Evolutionary conservation across 2,329 filamentous ascomycete species (phyloP), one percentile per base, ranked within the genome.

Genomic region (Colletotrichum horii): DNA sequence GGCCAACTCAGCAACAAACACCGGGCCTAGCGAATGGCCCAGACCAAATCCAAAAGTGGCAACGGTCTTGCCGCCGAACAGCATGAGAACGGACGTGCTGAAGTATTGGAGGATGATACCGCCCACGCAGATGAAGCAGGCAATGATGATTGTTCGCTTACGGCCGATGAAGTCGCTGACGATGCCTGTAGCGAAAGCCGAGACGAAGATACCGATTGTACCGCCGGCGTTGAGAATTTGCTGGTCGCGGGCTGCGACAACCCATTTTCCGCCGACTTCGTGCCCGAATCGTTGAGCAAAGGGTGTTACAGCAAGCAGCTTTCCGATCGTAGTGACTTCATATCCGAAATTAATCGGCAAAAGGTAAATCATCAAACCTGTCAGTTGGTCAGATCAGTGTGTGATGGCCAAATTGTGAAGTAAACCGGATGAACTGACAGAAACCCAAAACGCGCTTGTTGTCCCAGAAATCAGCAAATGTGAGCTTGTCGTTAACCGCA

Each of bases 1-100:
- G 1, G 82, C 81, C 24, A 83, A 67, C 77, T 83, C 82, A 8
- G 82, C 81, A 15, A 83, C 81, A 38, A 80, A 82, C 14, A 83
- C 82, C 2, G 82, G 82, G 2, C 79, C 81, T 8, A 83, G 77
- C 3, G 81, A 80, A 68, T 82, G 81, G 2, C 82, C 81, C 2
- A 83, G 69, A 8, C 82, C 81, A 52, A 82, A 83, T 4, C 82
- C 81, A 28, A 83, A 72, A 3, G 80, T 81, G 9, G 78, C 77
- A 15, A 82, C 60, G 11, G 82, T 65, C 74, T 82, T 83, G 61
- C 81, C 81, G 8, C 78, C 81, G 43, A 82, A 83, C 14, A 83
- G 74, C 76, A 78, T 77, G 65, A 77, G 28, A 15, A 71, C 69
- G 28, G 71, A 74, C 24, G 67, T 70, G 22, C 75, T 69, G 64